Conservation (phyloP, 164 flowering plant genomes). For the Buxus sempervirens region DNA sequence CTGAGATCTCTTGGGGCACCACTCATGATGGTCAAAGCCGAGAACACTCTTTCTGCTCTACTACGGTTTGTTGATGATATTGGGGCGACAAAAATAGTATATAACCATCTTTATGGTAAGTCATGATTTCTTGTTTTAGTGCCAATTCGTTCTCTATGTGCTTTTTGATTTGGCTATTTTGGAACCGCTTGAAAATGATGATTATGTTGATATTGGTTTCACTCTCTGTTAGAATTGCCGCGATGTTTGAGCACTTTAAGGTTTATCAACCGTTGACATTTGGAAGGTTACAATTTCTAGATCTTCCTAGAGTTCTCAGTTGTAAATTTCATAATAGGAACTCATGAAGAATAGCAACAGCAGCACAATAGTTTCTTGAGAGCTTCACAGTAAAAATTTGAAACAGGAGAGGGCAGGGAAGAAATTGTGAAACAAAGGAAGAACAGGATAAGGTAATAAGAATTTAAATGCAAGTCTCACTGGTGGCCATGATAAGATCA, state of each 20-base stretch:
- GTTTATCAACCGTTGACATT: neutral
- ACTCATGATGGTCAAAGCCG: conserved; percentile 57
- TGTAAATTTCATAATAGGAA: neutral
- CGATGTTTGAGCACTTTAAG: too few species aligned
- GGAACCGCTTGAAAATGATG: neutral
- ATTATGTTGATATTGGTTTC: neutral
- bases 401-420: too few species aligned
- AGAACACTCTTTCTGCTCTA: conserved; percentile 63
- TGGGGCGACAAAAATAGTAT: conserved; percentile 81
- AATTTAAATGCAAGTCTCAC: too few species aligned
- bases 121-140: conserved; percentile 2
- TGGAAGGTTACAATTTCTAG: neutral
- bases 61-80: conserved; percentile 50
- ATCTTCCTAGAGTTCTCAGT: neutral
- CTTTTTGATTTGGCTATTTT: neutral
- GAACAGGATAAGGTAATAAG: too few species aligned
- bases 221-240: neutral
- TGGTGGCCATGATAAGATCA: too few species aligned
- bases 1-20: conserved; percentile 71
- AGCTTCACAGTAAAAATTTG: too few species aligned
- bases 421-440: too few species aligned
- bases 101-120: conserved; percentile 87
- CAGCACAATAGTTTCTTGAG: neutral
- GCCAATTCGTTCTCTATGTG: neutral
- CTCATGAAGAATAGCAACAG: neutral